Evolutionary conservation across 2,329 filamentous ascomycete genomes (phyloP).

Genomic region (Microdochium nivale): DNA sequence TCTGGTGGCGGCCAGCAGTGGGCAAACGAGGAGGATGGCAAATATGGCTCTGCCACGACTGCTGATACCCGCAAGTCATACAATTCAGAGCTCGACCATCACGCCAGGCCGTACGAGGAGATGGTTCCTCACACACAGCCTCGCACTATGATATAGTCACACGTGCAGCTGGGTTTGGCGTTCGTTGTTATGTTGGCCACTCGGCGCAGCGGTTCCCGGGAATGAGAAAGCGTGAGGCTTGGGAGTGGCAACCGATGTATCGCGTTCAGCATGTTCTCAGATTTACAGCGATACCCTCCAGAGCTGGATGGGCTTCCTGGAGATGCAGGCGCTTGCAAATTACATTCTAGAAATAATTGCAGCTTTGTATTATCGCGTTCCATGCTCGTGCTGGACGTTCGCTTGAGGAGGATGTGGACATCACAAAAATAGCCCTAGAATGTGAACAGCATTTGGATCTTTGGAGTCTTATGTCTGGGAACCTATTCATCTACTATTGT

Average conservation of each 20-base stretch:
- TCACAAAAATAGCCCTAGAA: too few species aligned
- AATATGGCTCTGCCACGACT: slow-evolving; percentile 9
- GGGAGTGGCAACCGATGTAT: neutral
- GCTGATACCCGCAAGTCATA: slow-evolving; percentile 11
- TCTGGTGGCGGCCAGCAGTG: slow-evolving; percentile 32
- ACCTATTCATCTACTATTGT: slow-evolving; percentile 4
- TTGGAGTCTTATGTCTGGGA: too few species aligned
- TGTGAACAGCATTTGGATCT: too few species aligned
- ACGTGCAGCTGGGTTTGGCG: neutral
- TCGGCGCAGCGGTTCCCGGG: neutral
- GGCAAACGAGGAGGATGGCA: slow-evolving; percentile 17
- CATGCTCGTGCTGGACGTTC: too few species aligned
- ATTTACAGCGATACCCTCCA: neutral
- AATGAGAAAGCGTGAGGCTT: neutral
- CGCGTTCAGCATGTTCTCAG: neutral
- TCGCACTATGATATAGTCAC: slow-evolving; percentile 20
- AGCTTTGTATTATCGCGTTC: too few species aligned
- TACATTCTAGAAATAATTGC: too few species aligned
- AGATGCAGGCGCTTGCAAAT: neutral
- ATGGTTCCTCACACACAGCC: slow-evolving; percentile 45
- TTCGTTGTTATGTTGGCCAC: neutral
- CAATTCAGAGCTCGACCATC: slow-evolving; percentile 33
- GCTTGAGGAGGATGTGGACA: too few species aligned
- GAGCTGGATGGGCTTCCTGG: neutral
- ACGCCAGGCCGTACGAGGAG: slow-evolving; percentile 47